Percentiles rank a stretch among this genome's conserved stretches.
Evolutionary conservation across 108 stramenopile species (phyloP).

Genomic region (Nitzschia sp.): DNA sequence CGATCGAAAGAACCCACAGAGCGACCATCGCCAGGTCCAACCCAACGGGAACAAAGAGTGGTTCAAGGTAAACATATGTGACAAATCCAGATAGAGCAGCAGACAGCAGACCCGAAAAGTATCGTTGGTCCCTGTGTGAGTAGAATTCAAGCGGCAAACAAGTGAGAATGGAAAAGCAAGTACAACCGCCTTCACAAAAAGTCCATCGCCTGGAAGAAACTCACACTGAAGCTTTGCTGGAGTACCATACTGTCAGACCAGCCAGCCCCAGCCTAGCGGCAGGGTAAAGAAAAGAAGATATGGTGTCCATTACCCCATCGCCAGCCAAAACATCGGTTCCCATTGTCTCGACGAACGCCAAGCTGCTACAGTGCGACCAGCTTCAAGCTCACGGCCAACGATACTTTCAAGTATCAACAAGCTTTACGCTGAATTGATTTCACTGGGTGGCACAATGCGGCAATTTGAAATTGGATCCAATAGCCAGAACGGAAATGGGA

Average conservation of each 20-base stretch:
- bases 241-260: constrained; percentile 29
- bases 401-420: no score
- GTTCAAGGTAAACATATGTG: constrained; percentile 50
- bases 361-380: background rate
- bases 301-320: constrained; percentile 27
- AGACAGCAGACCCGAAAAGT: constrained; percentile 51
- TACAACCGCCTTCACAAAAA: no score
- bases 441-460: no score
- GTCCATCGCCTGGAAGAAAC: no score
- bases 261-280: constrained; percentile 16
- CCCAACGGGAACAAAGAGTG: constrained; percentile 47
- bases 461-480: no score
- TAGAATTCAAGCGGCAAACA: no score
- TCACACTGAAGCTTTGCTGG: constrained; percentile 21
- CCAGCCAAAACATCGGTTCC: constrained; percentile 1
- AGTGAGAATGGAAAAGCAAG: no score
- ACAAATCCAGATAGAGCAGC: constrained; percentile 42
- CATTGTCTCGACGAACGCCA: background rate
- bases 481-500: no score
- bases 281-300: constrained; percentile 26
- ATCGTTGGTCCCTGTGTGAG: constrained; percentile 35
- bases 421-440: no score
- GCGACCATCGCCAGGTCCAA: constrained; percentile 63
- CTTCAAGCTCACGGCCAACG: no score
- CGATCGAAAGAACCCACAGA: constrained; percentile 44